A percentile compares a stretch with the other conserved stretches of the same genome.
Evolutionary conservation across 2,329 filamentous ascomycete genomes (phyloP).

Genomic region (Sarocladium brachiariae): DNA sequence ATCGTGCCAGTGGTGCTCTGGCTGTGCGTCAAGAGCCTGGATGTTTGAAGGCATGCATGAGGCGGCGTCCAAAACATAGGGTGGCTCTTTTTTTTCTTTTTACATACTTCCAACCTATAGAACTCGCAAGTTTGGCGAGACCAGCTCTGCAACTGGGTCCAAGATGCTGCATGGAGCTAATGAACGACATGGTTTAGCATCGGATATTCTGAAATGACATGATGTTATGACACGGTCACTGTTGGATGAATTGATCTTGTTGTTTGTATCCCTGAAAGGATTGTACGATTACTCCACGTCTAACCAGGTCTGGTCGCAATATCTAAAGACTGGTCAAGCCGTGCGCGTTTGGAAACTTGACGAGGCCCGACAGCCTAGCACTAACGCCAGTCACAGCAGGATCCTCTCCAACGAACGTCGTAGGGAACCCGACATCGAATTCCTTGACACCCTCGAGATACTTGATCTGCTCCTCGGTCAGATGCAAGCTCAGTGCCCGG

Average conservation of each 20-base stretch:
- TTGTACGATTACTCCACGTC: too few species aligned
- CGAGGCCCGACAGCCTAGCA: background rate
- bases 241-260: too few species aligned
- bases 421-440: conserved; percentile 48
- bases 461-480: conserved; percentile 45
- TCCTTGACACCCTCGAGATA: conserved; percentile 44
- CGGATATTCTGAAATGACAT: too few species aligned
- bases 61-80: background rate
- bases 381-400: conserved; percentile 5
- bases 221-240: too few species aligned
- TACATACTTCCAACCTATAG: too few species aligned
- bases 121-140: too few species aligned
- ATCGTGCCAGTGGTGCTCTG: conserved; percentile 90
- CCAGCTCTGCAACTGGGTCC: too few species aligned
- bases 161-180: too few species aligned
- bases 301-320: background rate
- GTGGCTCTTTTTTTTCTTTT: too few species aligned
- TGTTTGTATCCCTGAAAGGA: too few species aligned
- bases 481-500: conserved; percentile 40
- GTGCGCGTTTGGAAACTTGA: conserved; percentile 4
- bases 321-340: conserved; percentile 1
- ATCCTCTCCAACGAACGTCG: conserved; percentile 11
- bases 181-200: too few species aligned
- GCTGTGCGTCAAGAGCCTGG: conserved; percentile 78
- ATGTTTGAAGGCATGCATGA: conserved; percentile 33